These are phyloP conservation scores for Claviceps sorghi DNA, from an alignment of 2,329 filamentous ascomycete species.

Conservation along the genomic window DNA sequence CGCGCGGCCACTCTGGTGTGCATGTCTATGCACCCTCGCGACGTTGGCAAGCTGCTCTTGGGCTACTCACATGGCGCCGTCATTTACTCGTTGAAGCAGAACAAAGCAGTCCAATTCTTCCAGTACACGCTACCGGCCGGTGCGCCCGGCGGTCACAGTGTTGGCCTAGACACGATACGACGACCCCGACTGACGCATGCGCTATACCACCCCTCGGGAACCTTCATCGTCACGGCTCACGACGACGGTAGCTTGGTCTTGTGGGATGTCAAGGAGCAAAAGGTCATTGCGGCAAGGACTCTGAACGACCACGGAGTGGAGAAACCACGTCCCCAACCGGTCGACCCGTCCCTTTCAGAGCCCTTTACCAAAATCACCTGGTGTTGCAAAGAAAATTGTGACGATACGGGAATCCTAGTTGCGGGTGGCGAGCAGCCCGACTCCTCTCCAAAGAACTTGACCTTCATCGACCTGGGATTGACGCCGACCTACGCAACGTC, in stretches of 20 bases:
- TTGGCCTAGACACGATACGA: conserved; percentile 45
- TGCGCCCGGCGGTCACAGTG: conserved; percentile 67
- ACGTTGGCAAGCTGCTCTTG: conserved; percentile 81
- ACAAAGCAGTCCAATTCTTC: conserved; percentile 62
- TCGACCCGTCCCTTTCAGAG: conserved; percentile 47
- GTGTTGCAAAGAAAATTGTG: conserved; percentile 89
- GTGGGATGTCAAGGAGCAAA: conserved; percentile 85
- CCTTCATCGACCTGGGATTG: conserved; percentile 74
- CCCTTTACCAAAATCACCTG: conserved; percentile 70
- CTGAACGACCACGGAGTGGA: conserved; percentile 62
- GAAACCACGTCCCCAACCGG: conserved; percentile 39
- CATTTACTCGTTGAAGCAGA: conserved; percentile 90
- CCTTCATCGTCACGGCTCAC: conserved; percentile 72
- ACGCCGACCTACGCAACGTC: conserved; percentile 88
- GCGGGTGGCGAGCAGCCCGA: conserved; percentile 64
- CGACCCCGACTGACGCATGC: conserved; percentile 68
- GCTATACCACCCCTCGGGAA: conserved; percentile 88
- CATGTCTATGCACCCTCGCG: conserved; percentile 74
- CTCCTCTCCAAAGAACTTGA: conserved; percentile 59
- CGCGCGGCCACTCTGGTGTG: conserved; percentile 51
- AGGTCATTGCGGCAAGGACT: conserved; percentile 70
- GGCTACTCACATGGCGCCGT: conserved; percentile 82
- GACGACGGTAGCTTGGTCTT: conserved; percentile 86
- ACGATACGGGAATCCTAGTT: conserved; percentile 80
- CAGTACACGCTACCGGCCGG: conserved; percentile 70